Evolutionary conservation across 83 land plant species (phyloP), one percentile per base, ranked within the genome.

Genomic region (Diphasiastrum complanatum): DNA sequence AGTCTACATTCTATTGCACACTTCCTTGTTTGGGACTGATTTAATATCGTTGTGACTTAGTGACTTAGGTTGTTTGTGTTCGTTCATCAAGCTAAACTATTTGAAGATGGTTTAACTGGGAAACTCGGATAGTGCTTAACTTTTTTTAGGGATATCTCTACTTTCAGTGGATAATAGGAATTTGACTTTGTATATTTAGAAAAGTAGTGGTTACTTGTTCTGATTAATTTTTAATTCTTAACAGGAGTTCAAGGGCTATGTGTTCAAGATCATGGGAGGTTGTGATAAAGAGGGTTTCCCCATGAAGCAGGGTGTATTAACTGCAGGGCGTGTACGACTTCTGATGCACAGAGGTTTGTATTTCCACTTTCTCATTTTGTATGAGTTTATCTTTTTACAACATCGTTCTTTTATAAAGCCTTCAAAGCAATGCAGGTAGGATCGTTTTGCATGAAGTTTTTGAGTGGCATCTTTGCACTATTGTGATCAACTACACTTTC

Each of bases 241-340:
- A 47, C 65, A 81, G 84, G 84, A 81, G 34, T 81, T 81, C 65
- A 81, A 81, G 74, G 84, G 82, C 5, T 83, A 83, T 38, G 79
- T 83, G 19, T 83, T 83, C 61, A 83, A 83, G 53, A 83, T 83
- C 33, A 80, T 65, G 81, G 87, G 87, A 48, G 87, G 87, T 8
- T 83, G 87, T 52, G 87, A 83, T 61, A 83, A 80, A 74, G 85
- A 83, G 51, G 83, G 83, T 0, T 80, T 80, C 45, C 83, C 83
- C 4, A 80, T 80, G 83, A 80, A 80, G 66, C 83, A 83, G 59
- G 87, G 87, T 22, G 87, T 83, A 10, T 70, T 80, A 43, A 83
- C 78, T 14, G 68, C 85, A n/a, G 84, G 84, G 27, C 87, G 84
- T 64, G 87, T 82, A 6, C 43, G 81, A 1, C 85, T 83, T 29